phyloP scores from a whole-genome alignment of 2,329 filamentous ascomycete genomes.

The Dothistroma septosporum region DNA sequence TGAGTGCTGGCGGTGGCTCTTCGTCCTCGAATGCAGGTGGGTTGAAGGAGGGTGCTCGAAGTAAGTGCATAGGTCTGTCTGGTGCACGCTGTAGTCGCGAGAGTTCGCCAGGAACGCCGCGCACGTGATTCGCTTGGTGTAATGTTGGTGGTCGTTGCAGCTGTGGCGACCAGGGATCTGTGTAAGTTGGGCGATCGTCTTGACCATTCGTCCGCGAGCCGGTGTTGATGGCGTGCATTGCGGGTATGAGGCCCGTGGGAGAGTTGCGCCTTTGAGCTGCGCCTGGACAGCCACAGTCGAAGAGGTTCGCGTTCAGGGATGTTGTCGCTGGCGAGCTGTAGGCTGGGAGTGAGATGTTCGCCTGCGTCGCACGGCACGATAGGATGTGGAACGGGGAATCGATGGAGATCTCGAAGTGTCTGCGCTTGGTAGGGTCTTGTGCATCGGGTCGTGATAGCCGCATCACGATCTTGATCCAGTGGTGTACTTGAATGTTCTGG shows the following conservation, averaged over 20 bases:
- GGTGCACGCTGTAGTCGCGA: constrained; percentile 15
- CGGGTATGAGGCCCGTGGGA: constrained; percentile 51
- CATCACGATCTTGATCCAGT: constrained; percentile 98
- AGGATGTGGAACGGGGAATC: constrained; percentile 93
- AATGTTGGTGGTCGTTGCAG: constrained; percentile 50
- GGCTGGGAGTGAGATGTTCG: constrained; percentile 79
- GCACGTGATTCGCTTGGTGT: constrained; percentile 30
- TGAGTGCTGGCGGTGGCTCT: constrained; percentile 65
- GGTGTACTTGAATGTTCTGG: constrained; percentile 87
- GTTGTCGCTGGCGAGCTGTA: constrained; percentile 57
- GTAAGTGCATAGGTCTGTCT: constrained; percentile 74
- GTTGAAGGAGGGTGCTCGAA: constrained; percentile 80
- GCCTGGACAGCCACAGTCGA: constrained; percentile 63
- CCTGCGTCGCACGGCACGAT: constrained; percentile 86
- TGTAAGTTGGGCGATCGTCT: constrained; percentile 14
- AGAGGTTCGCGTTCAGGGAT: constrained; percentile 34
- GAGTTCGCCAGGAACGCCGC: constrained; percentile 30
- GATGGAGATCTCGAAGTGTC: constrained; percentile 94
- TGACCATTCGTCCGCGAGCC: constrained; percentile 28
- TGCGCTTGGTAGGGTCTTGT: constrained; percentile 70
- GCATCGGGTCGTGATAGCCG: constrained; percentile 80
- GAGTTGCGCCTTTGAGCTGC: constrained; percentile 52
- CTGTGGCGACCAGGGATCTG: constrained; percentile 37
- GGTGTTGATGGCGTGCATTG: constrained; percentile 53
- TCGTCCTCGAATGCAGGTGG: constrained; percentile 84